Percentiles rank a stretch among this genome's conserved stretches.
Evolutionary conservation across 1,284 basidiomycete species (phyloP).

Genomic region (Puccinia hordei): DNA sequence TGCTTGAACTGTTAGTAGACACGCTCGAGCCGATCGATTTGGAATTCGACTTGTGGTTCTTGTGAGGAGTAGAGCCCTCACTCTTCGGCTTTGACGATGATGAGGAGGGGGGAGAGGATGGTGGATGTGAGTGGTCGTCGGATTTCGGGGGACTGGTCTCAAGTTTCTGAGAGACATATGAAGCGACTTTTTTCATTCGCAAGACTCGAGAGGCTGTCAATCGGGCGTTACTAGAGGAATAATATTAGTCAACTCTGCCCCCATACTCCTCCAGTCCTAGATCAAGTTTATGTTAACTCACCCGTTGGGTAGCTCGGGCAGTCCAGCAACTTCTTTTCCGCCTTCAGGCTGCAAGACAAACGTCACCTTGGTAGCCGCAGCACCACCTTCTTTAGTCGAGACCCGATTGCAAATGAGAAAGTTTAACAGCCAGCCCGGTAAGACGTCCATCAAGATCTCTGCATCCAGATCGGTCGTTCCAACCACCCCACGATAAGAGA

Average conservation of each 20-base stretch:
- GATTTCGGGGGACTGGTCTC: conserved; percentile 62
- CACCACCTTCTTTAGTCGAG: conserved; percentile 64
- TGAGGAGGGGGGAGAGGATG: conserved; percentile 50
- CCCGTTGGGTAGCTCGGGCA: conserved; percentile 77
- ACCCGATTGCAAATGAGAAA: conserved; percentile 68
- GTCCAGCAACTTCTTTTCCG: conserved; percentile 64
- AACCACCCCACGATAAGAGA: conserved; percentile 71
- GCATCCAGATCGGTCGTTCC: conserved; percentile 64
- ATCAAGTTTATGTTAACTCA: conserved; percentile 60
- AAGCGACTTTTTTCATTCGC: conserved; percentile 77
- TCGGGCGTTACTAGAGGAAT: conserved; percentile 71
- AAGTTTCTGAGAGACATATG: conserved; percentile 86
- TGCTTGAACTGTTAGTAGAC: conserved; percentile 3
- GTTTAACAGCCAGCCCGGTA: conserved; percentile 87
- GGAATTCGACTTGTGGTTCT: conserved; percentile 12
- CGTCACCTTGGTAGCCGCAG: conserved; percentile 68
- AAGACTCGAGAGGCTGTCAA: conserved; percentile 83
- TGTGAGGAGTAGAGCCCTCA: background rate
- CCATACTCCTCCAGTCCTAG: background rate
- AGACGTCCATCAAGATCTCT: conserved; percentile 75
- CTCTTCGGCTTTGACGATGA: conserved; percentile 47
- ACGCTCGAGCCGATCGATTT: conserved; percentile 12
- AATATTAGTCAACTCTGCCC: background rate
- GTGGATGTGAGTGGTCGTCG: conserved; percentile 51
- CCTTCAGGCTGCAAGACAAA: conserved; percentile 78